These are phyloP conservation scores for Syzygium jambos DNA, from an alignment of 345 rosid genomes.

Conservation along the genomic window DNA sequence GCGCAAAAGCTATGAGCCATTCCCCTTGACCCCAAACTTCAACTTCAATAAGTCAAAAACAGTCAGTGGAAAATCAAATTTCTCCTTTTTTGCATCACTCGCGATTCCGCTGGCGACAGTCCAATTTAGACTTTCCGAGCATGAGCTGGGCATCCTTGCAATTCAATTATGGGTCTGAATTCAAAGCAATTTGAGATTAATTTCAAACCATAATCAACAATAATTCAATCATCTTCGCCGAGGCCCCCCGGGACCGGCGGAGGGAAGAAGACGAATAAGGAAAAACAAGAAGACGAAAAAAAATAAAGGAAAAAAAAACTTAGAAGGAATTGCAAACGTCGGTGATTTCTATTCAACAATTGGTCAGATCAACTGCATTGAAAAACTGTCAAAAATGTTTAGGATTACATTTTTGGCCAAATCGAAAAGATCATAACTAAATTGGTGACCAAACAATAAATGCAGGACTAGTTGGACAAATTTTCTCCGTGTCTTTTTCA, in stretches of 20 bases:
- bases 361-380: too few relatives aligned
- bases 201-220: background rate
- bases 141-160: background rate
- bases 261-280: background rate
- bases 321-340: background rate
- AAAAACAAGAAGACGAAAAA: background rate
- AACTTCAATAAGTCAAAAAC: background rate
- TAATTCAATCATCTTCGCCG: background rate
- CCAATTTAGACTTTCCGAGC: background rate
- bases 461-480: too few relatives aligned
- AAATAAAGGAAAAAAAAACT: background rate
- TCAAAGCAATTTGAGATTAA: background rate
- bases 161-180: background rate
- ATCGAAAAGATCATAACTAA: too few relatives aligned
- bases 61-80: background rate
- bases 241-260: fast-evolving
- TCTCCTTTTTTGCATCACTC: background rate
- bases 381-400: too few relatives aligned
- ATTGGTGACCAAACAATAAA: too few relatives aligned
- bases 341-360: too few relatives aligned
- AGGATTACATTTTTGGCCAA: too few relatives aligned
- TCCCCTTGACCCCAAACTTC: background rate
- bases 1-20: background rate
- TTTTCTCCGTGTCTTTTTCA: too few relatives aligned
- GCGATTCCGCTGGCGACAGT: background rate